Evolutionary conservation across 345 rosid genomes (phyloP), one percentile per base, ranked within the genome.

Genomic region (Dimocarpus longan): DNA sequence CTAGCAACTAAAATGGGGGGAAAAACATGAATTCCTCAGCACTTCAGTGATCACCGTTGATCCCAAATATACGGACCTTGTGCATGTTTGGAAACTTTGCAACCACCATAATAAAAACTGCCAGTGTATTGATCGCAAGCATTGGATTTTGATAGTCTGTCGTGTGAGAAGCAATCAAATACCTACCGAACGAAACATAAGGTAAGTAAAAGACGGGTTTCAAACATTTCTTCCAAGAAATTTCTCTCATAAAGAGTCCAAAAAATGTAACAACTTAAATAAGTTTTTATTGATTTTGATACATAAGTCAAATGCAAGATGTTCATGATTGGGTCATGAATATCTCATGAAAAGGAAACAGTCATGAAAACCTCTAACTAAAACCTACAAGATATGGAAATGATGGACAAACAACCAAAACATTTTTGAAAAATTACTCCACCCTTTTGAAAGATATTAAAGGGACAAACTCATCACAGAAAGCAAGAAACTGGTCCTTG

Each of bases 11-110:
- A 46, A 24, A 24, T 46, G 3, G 60, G 12, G 65, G 10, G 10
- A 80, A 68, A 66, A 69, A 52, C 50, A 32, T 6, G 10, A 59
- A n/a, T 62, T 76, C 66, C 48, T 75, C 37, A 5, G 67, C 8
- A 62, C 70, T 52, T 93, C 88, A 90, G 66, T 57, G 87, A 70
- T 91, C 97, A 12, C 83, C 95, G 69, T 93, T 93, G 82, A 93
- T 93, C 66, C 97, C 97, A 75, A 93, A 93, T 70, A 93, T 91
- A 22, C 97, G 95, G 81, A 93, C 95, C 86, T 90, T 91, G 88
- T 93, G 95, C 97, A 93, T 93, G 84, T 93, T 89, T 0, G 93
- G 95, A 83, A 91, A 93, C 86, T 93, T 93, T 0, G 97, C 97
- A 6, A 91, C 87, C 13, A 93, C 97, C 74, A 91, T 89, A 16